Evolutionary conservation across 2,329 filamentous ascomycete genomes (phyloP).

Genomic region (Ophidiomyces ophidiicola): DNA sequence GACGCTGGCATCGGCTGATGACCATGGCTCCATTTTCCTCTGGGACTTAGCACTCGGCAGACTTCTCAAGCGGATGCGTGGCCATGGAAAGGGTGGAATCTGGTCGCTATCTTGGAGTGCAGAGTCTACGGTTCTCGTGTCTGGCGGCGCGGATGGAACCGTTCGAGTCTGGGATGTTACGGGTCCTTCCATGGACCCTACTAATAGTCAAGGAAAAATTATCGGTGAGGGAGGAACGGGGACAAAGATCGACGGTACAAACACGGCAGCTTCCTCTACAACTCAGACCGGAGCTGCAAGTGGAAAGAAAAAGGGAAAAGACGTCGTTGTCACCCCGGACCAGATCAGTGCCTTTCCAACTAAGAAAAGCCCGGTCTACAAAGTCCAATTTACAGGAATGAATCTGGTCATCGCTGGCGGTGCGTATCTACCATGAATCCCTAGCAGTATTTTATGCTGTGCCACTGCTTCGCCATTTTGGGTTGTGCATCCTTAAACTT

Average conservation of each 20-base stretch:
- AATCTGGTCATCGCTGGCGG: conserved; percentile 83
- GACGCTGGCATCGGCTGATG: conserved; percentile 80
- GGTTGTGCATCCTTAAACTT: not conserved
- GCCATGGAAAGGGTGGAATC: conserved; percentile 85
- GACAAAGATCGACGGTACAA: conserved; percentile 41
- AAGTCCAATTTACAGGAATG: conserved; percentile 88
- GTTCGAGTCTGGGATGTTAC: conserved; percentile 90
- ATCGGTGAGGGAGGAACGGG: conserved; percentile 39
- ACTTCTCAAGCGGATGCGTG: conserved; percentile 81
- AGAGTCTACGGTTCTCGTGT: conserved; percentile 81
- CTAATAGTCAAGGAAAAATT: conserved; percentile 46
- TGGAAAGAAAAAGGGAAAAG: conserved; percentile 65
- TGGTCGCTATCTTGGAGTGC: conserved; percentile 89
- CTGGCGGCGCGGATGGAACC: conserved; percentile 80
- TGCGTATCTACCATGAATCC: conserved; percentile 44
- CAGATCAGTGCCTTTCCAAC: conserved; percentile 92
- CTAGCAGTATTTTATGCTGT: not conserved
- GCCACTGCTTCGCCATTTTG: not conserved
- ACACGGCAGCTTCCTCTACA: conserved; percentile 33
- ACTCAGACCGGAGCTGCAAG: conserved; percentile 25
- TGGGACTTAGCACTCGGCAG: conserved; percentile 87
- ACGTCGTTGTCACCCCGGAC: conserved; percentile 78
- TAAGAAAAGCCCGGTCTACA: conserved; percentile 90
- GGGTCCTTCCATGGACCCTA: conserved; percentile 49
- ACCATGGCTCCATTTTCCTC: conserved; percentile 77